A percentile compares a stretch with the other conserved stretches of the same genome.
phyloP scores from a whole-genome alignment of 1,139 yeast genomes.

The Hyphopichia wangnamkhiaoensis region DNA sequence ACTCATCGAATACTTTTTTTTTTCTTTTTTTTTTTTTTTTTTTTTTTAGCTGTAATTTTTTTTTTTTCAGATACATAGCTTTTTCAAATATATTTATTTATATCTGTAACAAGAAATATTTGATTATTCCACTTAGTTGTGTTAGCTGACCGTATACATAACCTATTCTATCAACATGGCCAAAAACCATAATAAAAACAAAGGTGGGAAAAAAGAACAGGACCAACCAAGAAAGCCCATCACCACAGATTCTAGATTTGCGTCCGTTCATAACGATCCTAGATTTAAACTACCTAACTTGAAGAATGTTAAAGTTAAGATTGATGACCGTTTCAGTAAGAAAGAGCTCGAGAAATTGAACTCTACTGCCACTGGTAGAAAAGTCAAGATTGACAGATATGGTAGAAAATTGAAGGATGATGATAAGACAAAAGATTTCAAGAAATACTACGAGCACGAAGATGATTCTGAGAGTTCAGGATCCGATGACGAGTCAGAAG shows the following conservation, averaged over 20 bases:
- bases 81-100: background rate
- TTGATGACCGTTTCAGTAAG: slow-evolving; percentile 84
- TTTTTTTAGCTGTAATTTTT: background rate
- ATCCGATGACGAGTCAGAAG: slow-evolving; percentile 21
- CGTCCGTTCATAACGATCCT: slow-evolving; percentile 83
- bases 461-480: slow-evolving; percentile 23
- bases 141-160: too few relatives aligned
- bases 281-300: slow-evolving; percentile 76
- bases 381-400: slow-evolving; percentile 76
- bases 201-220: slow-evolving; percentile 10
- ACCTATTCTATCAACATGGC: slow-evolving; percentile 2
- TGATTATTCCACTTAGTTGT: too few relatives aligned
- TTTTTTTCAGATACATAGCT: background rate
- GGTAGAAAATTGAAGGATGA: slow-evolving; percentile 67
- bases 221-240: slow-evolving; percentile 28
- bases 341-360: slow-evolving; percentile 66
- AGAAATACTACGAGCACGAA: slow-evolving; percentile 64
- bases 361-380: slow-evolving; percentile 45
- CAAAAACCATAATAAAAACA: slow-evolving; percentile 3
- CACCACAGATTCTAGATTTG: slow-evolving; percentile 72
- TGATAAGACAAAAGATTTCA: slow-evolving; percentile 47
- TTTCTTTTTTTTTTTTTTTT: too few relatives aligned
- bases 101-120: too few relatives aligned
- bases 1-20: background rate
- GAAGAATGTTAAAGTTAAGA: slow-evolving; percentile 70